These are phyloP conservation scores for Chaetomium fimeti DNA, from an alignment of 495 filamentous ascomycete species.

Conservation along the genomic window DNA sequence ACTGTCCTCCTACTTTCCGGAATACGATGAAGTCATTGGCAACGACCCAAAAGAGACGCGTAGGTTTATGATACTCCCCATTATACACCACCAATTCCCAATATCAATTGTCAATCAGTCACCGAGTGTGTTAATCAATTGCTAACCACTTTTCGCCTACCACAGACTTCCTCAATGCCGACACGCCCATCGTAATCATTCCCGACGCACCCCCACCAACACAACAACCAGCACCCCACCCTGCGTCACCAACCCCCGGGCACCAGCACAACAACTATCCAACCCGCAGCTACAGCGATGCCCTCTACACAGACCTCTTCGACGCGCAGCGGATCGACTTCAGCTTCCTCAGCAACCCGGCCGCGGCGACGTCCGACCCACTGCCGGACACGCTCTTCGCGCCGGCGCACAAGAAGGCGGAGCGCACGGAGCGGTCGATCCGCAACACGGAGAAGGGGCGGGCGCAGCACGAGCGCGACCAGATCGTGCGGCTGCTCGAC, in stretches of 20 bases:
- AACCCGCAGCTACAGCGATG: constrained; percentile 48
- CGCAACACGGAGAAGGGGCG: constrained; percentile 91
- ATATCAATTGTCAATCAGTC: background rate
- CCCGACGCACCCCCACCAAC: constrained; percentile 18
- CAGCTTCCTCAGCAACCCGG: constrained; percentile 39
- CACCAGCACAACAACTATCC: constrained; percentile 24
- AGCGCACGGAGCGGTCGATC: constrained; percentile 86
- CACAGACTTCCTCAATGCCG: constrained; percentile 58
- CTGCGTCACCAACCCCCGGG: background rate
- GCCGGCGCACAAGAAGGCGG: constrained; percentile 69
- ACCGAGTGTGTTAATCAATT: constrained; percentile 32
- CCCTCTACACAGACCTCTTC: constrained; percentile 49
- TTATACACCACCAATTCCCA: constrained; percentile 1
- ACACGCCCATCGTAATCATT: constrained; percentile 59
- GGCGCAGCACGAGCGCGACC: constrained; percentile 87
- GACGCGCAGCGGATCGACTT: constrained; percentile 58
- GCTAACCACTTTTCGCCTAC: constrained; percentile 27
- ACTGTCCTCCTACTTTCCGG: constrained; percentile 79
- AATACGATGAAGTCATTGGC: constrained; percentile 87
- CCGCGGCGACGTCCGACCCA: constrained; percentile 51
- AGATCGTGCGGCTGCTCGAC: constrained; percentile 80
- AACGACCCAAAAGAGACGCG: constrained; percentile 73
- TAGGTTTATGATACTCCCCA: constrained; percentile 45
- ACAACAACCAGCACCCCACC: constrained; percentile 34
- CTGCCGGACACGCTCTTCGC: constrained; percentile 67